These are phyloP conservation scores for Fraxinus dipetala DNA, from an alignment of 305 asterid genomes.

Conservation along the genomic window DNA sequence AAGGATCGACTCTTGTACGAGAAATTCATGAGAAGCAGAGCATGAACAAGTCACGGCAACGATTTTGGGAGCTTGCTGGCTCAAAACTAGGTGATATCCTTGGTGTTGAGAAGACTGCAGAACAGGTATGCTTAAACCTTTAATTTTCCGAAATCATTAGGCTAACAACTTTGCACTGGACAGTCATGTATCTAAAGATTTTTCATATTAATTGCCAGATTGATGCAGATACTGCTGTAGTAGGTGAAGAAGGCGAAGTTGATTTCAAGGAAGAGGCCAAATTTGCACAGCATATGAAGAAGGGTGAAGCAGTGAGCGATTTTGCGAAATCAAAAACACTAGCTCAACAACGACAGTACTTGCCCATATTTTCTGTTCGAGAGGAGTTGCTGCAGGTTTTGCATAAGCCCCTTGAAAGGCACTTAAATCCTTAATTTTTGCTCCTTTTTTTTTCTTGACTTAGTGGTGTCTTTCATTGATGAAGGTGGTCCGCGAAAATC, in stretches of 20 bases:
- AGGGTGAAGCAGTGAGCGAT: conserved; percentile 79
- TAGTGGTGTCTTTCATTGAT: conserved; percentile 18
- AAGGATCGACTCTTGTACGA: conserved; percentile 82
- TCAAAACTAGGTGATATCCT: conserved; percentile 89
- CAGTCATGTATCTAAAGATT: conserved; percentile 28
- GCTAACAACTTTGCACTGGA: not conserved
- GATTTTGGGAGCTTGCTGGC: conserved; percentile 99
- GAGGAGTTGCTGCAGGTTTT: conserved; percentile 95
- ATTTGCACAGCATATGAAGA: conserved; percentile 86
- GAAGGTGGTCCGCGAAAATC: conserved; percentile 93
- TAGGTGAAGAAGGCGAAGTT: conserved; percentile 96
- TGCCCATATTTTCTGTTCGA: conserved; percentile 88
- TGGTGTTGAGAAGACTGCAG: conserved; percentile 95
- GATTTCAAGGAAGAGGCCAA: conserved; percentile 92
- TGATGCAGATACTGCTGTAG: conserved; percentile 93
- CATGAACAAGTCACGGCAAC: conserved; percentile 83
- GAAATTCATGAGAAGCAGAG: conserved; percentile 94
- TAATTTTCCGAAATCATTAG: conserved; percentile 22
- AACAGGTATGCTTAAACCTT: conserved; percentile 56
- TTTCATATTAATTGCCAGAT: conserved; percentile 45
- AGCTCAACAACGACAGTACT: conserved; percentile 80
- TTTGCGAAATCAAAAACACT: conserved; percentile 74
- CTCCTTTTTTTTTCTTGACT: conserved; percentile 4
- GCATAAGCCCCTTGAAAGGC: not conserved
- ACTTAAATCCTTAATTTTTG: not conserved